Percentiles rank a stretch among this genome's conserved stretches.
Evolutionary conservation across 192 early-diverging fungal species (phyloP).

Genomic region (Linnemannia schmuckeri): DNA sequence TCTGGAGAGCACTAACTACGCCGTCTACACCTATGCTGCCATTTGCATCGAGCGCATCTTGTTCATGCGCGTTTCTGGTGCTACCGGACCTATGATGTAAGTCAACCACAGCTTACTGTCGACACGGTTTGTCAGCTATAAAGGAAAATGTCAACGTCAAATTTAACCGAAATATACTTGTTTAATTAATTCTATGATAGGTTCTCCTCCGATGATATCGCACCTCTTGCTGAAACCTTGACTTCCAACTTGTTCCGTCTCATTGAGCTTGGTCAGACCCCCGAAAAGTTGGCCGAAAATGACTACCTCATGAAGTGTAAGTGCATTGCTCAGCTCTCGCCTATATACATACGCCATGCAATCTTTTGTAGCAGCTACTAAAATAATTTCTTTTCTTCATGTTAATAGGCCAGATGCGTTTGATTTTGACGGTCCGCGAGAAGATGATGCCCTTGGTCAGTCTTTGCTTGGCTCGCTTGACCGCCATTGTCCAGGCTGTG

Average conservation of each 20-base stretch:
- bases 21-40: constrained; percentile 93
- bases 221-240: constrained; percentile 74
- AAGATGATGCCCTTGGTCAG: constrained; percentile 80
- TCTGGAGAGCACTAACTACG: constrained; percentile 83
- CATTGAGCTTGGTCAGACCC: constrained; percentile 82
- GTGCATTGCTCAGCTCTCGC: neutral
- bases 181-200: constrained; percentile 25
- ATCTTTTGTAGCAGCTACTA: no score
- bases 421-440: constrained; percentile 82
- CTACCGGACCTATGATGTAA: constrained; percentile 66
- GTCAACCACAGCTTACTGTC: constrained; percentile 15
- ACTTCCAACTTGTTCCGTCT: constrained; percentile 81
- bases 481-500: constrained; percentile 83
- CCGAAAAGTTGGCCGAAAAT: constrained; percentile 96
- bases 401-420: constrained; percentile 80
- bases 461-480: constrained; percentile 81
- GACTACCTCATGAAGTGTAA: constrained; percentile 95
- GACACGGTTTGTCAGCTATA: neutral
- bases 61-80: constrained; percentile 71
- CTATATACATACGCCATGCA: no score
- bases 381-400: constrained; percentile 1
- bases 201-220: constrained; percentile 79
- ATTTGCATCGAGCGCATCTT: constrained; percentile 93
- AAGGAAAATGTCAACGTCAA: neutral
- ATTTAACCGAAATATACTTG: neutral